Conservation (phyloP, 1,139 yeast genomes). For the Saccharomycopsis hybrid region DNA sequence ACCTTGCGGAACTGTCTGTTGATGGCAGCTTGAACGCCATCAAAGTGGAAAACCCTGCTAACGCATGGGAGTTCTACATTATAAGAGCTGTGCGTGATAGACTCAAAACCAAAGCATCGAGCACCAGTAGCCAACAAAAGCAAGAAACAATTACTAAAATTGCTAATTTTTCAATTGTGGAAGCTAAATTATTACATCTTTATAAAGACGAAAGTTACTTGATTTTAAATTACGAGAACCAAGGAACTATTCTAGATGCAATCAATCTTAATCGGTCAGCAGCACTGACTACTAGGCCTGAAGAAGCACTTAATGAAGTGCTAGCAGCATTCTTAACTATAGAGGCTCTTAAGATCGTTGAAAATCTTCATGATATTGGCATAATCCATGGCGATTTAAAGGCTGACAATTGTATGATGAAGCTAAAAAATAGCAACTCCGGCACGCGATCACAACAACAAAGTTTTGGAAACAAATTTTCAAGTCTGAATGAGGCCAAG, state of each 20-base stretch:
- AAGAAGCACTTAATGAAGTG: conserved; percentile 48
- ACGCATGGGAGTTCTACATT: conserved; percentile 80
- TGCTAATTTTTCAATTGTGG: conserved; percentile 36
- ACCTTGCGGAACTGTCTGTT: conserved; percentile 56
- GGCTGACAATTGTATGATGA: conserved; percentile 81
- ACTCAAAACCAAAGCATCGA: conserved; percentile 22
- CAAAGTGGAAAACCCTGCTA: conserved; percentile 66
- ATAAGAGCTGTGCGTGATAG: conserved; percentile 47
- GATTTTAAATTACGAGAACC: conserved; percentile 59
- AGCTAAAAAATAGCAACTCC: conserved; percentile 34
- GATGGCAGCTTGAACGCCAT: conserved; percentile 57
- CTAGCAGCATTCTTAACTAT: conserved; percentile 58
- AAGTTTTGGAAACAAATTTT: neutral
- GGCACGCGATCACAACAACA: conserved; percentile 15
- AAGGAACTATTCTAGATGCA: conserved; percentile 74
- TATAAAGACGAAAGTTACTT: conserved; percentile 73
- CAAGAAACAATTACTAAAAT: neutral
- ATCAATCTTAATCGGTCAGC: conserved; percentile 45
- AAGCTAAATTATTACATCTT: conserved; percentile 46
- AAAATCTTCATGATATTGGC: conserved; percentile 54
- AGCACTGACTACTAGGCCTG: neutral
- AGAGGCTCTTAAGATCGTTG: conserved; percentile 56
- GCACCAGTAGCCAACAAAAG: conserved; percentile 5
- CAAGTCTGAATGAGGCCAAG: conserved; percentile 23
- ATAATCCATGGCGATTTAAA: conserved; percentile 83